Conservation (phyloP, 2,329 filamentous ascomycete species). For the Bipolaris bicolor region DNA sequence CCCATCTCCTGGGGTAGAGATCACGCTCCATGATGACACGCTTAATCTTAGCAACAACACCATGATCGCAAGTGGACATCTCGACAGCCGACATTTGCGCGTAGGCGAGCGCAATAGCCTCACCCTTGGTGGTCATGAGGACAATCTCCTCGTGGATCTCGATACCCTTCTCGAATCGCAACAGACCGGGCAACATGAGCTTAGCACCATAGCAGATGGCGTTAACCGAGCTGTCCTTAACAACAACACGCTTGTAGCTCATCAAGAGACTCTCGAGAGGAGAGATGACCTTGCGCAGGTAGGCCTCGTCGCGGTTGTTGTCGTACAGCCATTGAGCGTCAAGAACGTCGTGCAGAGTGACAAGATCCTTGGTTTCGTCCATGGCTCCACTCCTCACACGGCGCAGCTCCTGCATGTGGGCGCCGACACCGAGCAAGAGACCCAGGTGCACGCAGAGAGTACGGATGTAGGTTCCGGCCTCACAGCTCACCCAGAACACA, state of each 20-base stretch:
- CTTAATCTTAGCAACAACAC: conserved; percentile 98
- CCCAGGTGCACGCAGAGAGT: conserved; percentile 95
- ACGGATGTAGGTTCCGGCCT: conserved; percentile 98
- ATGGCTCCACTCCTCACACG: conserved; percentile 94
- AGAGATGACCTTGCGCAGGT: conserved; percentile 87
- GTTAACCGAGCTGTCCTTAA: conserved; percentile 96
- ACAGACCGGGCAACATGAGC: conserved; percentile 95
- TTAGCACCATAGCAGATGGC: conserved; percentile 98
- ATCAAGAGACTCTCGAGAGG: conserved; percentile 91
- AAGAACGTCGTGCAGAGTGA: conserved; percentile 92
- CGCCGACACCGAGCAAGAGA: conserved; percentile 78
- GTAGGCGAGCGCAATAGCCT: conserved; percentile 95
- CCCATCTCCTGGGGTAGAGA: conserved; percentile 95
- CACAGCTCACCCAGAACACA: conserved; percentile 99
- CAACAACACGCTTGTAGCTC: conserved; percentile 94
- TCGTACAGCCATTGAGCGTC: conserved; percentile 97
- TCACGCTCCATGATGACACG: conserved; percentile 99
- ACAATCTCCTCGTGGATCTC: conserved; percentile 96
- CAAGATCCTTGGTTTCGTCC: conserved; percentile 86
- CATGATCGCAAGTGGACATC: conserved; percentile 95
- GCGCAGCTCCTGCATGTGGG: conserved; percentile 97
- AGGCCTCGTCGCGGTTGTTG: conserved; percentile 93
- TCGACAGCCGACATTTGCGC: conserved; percentile 98
- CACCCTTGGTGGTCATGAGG: conserved; percentile 98
- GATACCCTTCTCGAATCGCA: conserved; percentile 90